Evolutionary conservation across 2,329 filamentous ascomycete species (phyloP).

Genomic region (Beauveria brongniartii): DNA sequence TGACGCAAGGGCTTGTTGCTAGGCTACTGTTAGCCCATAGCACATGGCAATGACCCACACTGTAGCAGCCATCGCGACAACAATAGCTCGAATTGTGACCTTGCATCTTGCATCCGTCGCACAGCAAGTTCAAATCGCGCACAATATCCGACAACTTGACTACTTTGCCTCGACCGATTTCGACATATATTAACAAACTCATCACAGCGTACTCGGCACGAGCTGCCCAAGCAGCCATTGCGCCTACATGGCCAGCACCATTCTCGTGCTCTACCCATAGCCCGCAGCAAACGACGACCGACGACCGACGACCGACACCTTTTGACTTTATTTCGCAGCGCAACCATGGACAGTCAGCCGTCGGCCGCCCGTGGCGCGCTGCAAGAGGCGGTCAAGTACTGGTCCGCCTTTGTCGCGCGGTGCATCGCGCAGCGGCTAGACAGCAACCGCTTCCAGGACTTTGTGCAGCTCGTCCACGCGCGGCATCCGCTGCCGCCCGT

Average conservation of each 20-base stretch:
- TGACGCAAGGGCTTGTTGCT: no score
- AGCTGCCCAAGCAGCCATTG: slow-evolving; percentile 1
- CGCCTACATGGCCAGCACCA: neutral
- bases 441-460: slow-evolving; percentile 43
- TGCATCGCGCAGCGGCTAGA: slow-evolving; percentile 46
- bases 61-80: neutral
- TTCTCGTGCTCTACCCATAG: neutral
- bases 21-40: neutral
- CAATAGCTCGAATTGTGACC: neutral
- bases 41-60: neutral
- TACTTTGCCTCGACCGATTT: neutral
- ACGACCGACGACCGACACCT: neutral
- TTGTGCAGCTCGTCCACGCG: slow-evolving; percentile 39
- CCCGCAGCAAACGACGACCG: neutral
- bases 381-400: slow-evolving; percentile 29
- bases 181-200: neutral
- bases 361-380: slow-evolving; percentile 16
- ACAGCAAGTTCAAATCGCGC: neutral
- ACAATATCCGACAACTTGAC: neutral
- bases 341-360: neutral
- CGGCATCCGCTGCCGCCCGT: slow-evolving; percentile 44
- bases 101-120: neutral
- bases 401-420: slow-evolving; percentile 42
- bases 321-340: neutral
- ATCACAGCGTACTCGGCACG: no score